A percentile compares a stretch with the other conserved stretches of the same genome.
Conservation (phyloP, 2,329 filamentous ascomycete species). For the Neonectria sp. region DNA sequence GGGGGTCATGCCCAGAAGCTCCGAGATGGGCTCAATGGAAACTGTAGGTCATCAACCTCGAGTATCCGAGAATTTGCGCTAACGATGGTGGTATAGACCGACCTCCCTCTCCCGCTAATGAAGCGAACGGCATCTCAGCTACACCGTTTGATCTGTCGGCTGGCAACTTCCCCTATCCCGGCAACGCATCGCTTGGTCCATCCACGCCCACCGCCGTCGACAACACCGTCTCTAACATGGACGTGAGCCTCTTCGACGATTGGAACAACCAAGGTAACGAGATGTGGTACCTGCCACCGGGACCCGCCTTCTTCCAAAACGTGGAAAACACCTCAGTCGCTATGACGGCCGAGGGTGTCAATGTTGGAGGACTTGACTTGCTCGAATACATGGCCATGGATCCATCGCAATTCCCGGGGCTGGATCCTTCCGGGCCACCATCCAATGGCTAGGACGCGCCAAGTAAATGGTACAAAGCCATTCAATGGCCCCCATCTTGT, state of each 20-base stretch:
- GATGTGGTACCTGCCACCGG: conserved; percentile 78
- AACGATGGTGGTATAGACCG: conserved; percentile 50
- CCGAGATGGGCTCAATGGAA: conserved; percentile 57
- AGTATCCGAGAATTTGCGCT: conserved; percentile 26
- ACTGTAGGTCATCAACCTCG: conserved; percentile 50
- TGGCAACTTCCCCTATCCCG: conserved; percentile 69
- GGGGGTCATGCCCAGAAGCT: conserved; percentile 57
- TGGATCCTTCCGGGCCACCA: conserved; percentile 48
- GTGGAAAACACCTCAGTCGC: conserved; percentile 73
- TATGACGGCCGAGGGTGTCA: conserved; percentile 78
- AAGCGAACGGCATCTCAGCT: conserved; percentile 70
- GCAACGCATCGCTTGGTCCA: conserved; percentile 64
- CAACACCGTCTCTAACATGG: conserved; percentile 48
- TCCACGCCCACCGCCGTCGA: conserved; percentile 63
- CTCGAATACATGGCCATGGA: conserved; percentile 80
- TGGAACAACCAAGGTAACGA: conserved; percentile 71
- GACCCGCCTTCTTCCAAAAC: conserved; percentile 76
- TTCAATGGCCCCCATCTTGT: not conserved
- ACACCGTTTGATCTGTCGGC: conserved; percentile 73
- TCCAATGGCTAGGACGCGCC: conserved; percentile 29
- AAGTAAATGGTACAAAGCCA: no score
- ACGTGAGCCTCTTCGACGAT: conserved; percentile 65
- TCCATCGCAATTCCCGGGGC: conserved; percentile 56
- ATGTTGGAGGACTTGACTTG: conserved; percentile 76
- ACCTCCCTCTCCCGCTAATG: conserved; percentile 51